phyloP scores from a whole-genome alignment of 2,329 filamentous ascomycete genomes.

The Colletotrichum sp. region DNA sequence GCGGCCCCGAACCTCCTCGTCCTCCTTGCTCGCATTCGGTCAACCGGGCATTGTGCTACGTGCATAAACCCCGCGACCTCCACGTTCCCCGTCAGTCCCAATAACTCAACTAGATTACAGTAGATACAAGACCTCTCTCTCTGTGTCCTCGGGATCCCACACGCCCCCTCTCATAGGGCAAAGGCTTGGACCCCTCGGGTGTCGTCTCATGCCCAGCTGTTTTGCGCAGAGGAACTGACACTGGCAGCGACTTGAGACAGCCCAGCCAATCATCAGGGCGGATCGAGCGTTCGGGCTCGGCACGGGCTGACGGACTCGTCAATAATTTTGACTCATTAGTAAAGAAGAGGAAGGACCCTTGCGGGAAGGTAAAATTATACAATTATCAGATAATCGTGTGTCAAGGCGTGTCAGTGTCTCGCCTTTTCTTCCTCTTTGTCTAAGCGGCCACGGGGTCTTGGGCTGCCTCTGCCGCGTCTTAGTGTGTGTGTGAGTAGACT shows the following conservation, averaged over 20 bases:
- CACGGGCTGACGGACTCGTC: neutral
- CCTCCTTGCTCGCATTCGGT: neutral
- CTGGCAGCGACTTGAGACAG: neutral
- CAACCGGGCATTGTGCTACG: neutral
- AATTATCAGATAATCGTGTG: neutral
- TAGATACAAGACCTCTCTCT: neutral
- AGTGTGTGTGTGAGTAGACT: neutral
- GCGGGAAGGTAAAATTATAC: neutral
- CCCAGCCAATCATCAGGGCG: constrained; percentile 6
- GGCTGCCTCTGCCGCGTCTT: neutral
- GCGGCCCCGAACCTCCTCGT: neutral
- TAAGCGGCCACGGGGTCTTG: neutral
- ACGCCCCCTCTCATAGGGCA: neutral
- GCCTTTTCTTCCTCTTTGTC: neutral
- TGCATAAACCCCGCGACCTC: constrained; percentile 11
- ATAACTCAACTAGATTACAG: neutral
- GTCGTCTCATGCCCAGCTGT: constrained; percentile 5
- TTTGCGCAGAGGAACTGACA: neutral
- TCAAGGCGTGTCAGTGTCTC: neutral
- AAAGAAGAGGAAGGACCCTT: neutral
- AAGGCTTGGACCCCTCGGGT: neutral
- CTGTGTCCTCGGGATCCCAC: neutral
- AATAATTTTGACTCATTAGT: neutral
- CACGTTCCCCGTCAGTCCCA: neutral
- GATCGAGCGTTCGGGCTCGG: constrained; percentile 1